phyloP scores from a whole-genome alignment of 805 yeast genomes.

The Cyberlindnera japonica region DNA sequence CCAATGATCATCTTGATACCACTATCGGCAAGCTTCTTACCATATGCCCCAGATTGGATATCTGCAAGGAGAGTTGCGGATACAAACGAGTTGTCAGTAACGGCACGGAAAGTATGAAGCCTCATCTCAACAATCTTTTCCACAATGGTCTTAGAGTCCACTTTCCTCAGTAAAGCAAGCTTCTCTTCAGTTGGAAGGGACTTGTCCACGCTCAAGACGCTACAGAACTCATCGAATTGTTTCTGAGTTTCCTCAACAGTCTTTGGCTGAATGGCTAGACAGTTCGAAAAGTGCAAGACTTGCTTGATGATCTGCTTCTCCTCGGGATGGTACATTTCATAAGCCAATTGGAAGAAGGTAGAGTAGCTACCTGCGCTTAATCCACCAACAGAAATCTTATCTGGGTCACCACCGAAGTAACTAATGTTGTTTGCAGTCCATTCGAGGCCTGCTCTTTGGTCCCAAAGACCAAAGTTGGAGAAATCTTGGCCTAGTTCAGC shows the following conservation, averaged over 20 bases:
- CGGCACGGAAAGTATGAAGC: conserved; percentile 36
- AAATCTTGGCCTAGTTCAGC: conserved; percentile 15
- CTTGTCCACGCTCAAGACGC: conserved; percentile 22
- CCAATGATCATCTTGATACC: conserved; percentile 29
- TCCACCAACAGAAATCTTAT: conserved; percentile 42
- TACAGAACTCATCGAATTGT: conserved; percentile 31
- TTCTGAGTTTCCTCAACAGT: conserved; percentile 30
- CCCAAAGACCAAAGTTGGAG: conserved; percentile 32
- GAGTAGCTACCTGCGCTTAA: conserved; percentile 46
- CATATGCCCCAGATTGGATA: conserved; percentile 29
- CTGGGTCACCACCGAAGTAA: conserved; percentile 45
- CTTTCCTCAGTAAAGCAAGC: conserved; percentile 19
- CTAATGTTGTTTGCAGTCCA: conserved; percentile 42
- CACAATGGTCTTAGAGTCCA: conserved; percentile 16
- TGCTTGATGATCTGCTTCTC: conserved; percentile 38
- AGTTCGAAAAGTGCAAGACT: conserved; percentile 34
- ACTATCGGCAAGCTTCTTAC: conserved; percentile 21
- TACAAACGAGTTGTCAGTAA: conserved; percentile 36
- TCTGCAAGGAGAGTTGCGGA: conserved; percentile 30
- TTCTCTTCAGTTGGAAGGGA: conserved; percentile 20
- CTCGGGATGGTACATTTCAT: conserved; percentile 40
- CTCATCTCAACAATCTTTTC: conserved; percentile 26
- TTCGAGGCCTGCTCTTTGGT: conserved; percentile 42
- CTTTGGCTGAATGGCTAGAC: conserved; percentile 37
- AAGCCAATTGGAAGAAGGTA: conserved; percentile 39